These are phyloP conservation scores for Biscutella laevigata DNA, from an alignment of 441 rosid genomes.

Conservation along the genomic window DNA sequence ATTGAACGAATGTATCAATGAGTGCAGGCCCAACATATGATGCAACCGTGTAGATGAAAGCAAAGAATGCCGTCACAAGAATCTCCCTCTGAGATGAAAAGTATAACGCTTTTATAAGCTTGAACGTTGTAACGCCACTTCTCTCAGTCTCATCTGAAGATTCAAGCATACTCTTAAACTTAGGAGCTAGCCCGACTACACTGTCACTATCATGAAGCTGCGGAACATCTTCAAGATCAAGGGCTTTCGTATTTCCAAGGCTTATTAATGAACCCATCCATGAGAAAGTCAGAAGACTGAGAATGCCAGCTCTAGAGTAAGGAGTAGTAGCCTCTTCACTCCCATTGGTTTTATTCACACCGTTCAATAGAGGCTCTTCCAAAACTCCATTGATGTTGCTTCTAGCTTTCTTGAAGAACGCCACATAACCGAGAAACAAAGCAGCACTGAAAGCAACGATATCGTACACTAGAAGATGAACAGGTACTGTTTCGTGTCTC, in stretches of 20 bases:
- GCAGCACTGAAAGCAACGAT: conserved; percentile 37
- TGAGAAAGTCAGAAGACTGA: conserved; percentile 58
- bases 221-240: conserved; percentile 82
- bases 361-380: conserved; percentile 56
- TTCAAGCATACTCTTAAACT: conserved; percentile 45
- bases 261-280: conserved; percentile 69
- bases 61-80: conserved; percentile 46
- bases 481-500: conserved; percentile 21
- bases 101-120: conserved; percentile 55
- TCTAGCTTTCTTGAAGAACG: conserved; percentile 35
- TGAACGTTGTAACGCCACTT: conserved; percentile 39
- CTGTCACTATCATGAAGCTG: conserved; percentile 58
- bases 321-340: conserved; percentile 38
- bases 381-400: conserved; percentile 28
- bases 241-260: conserved; percentile 60
- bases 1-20: conserved; percentile 72
- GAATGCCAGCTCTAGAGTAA: conserved; percentile 47
- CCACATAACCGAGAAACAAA: conserved; percentile 47
- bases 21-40: conserved; percentile 82
- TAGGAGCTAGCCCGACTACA: conserved; percentile 42
- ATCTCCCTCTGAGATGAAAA: conserved; percentile 60
- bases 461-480: conserved; percentile 39
- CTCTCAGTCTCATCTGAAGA: conserved; percentile 26
- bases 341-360: conserved; percentile 36
- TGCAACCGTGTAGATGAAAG: conserved; percentile 38